phyloP scores from a whole-genome alignment of 495 filamentous ascomycete genomes.

The Daldinia grandis region DNA sequence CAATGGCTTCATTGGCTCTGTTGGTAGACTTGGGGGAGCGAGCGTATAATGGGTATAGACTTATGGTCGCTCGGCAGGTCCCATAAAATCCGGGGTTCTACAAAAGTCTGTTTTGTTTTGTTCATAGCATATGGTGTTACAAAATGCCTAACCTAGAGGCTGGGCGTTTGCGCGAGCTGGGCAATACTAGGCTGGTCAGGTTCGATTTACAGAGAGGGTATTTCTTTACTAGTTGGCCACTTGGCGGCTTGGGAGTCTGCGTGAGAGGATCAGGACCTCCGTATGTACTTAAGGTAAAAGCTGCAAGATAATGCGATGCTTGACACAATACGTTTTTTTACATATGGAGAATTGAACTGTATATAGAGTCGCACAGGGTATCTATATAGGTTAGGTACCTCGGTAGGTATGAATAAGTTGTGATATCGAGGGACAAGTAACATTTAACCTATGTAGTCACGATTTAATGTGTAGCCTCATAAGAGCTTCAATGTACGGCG shows the following conservation, averaged over 20 bases:
- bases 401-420: constrained; percentile 12
- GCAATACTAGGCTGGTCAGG: constrained; percentile 1
- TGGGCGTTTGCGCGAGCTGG: constrained; percentile 34
- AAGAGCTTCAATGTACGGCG: background rate
- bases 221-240: constrained; percentile 3
- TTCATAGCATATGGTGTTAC: constrained; percentile 26
- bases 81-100: background rate
- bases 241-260: constrained; percentile 25
- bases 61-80: background rate
- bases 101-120: constrained; percentile 11
- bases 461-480: background rate
- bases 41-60: background rate
- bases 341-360: constrained; percentile 6
- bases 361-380: constrained; percentile 11
- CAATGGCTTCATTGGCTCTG: background rate
- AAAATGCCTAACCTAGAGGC: constrained; percentile 28
- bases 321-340: constrained; percentile 1
- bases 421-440: background rate
- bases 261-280: background rate
- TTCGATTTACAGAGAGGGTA: constrained; percentile 18
- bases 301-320: constrained; percentile 6
- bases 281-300: background rate
- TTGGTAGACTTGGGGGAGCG: background rate
- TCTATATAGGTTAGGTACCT: no score
- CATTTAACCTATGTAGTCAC: background rate